Evolutionary conservation across 2,329 filamentous ascomycete species (phyloP).

Genomic region (Exserohilum rostratum): DNA sequence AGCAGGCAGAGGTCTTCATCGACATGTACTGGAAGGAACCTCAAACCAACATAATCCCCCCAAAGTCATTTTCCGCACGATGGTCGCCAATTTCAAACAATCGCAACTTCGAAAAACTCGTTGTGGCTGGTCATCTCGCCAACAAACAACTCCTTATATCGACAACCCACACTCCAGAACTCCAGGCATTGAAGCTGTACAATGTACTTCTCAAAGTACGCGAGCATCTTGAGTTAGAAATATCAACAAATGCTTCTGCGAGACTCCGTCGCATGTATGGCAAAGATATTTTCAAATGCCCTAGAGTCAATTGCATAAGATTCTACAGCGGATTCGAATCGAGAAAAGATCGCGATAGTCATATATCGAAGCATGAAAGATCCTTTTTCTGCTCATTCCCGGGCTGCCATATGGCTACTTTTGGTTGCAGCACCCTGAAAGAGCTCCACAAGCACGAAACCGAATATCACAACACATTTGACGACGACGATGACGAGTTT

Average conservation of each 20-base stretch:
- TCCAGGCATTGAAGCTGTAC: background rate
- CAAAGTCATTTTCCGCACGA: slow-evolving; percentile 2
- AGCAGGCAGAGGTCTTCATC: slow-evolving; percentile 5
- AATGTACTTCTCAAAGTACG: background rate
- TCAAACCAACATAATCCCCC: background rate
- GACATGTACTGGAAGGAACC: slow-evolving; percentile 6
- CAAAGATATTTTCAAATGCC: slow-evolving; percentile 9
- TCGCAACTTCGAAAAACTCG: slow-evolving; percentile 4
- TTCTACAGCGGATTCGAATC: slow-evolving; percentile 9
- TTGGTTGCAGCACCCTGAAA: slow-evolving; percentile 6
- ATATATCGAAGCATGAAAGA: slow-evolving; percentile 9
- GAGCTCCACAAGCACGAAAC: slow-evolving; percentile 9
- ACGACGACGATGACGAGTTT: slow-evolving; percentile 10
- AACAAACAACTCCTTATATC: slow-evolving; percentile 1
- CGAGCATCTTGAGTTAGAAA: background rate
- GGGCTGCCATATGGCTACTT: slow-evolving; percentile 7
- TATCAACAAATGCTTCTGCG: background rate
- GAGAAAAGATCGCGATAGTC: slow-evolving; percentile 1
- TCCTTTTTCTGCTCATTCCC: slow-evolving; percentile 13
- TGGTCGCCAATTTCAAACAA: slow-evolving; percentile 4
- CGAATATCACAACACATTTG: slow-evolving; percentile 6
- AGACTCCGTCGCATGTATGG: slow-evolving; percentile 4
- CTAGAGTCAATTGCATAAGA: slow-evolving; percentile 5
- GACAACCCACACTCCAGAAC: background rate
- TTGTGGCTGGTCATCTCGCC: slow-evolving; percentile 1